Evolutionary conservation across 306 rosid genomes (phyloP).

Genomic region (Dalbergia oliveri): DNA sequence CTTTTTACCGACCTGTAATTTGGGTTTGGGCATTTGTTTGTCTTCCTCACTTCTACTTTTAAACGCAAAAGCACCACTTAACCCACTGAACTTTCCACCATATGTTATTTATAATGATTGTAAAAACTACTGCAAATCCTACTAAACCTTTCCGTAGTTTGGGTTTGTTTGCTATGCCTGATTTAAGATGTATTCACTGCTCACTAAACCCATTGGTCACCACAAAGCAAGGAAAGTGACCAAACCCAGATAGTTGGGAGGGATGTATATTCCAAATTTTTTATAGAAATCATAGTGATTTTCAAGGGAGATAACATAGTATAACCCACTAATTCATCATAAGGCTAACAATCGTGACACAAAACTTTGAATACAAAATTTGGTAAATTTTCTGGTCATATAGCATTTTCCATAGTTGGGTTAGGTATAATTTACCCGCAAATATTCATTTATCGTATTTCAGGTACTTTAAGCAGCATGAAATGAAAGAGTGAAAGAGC

Average conservation of each 20-base stretch:
- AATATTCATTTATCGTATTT: not conserved
- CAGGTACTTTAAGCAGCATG: not conserved
- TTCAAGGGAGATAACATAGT: too few relatives aligned
- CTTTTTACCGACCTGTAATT: too few relatives aligned
- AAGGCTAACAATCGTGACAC: too few relatives aligned
- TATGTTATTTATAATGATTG: not conserved
- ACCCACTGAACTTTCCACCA: not conserved
- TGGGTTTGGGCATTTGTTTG: too few relatives aligned
- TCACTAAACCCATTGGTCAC: not conserved
- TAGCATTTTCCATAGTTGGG: not conserved
- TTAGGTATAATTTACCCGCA: not conserved
- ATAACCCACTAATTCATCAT: too few relatives aligned
- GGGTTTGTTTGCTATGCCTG: conserved; percentile 22
- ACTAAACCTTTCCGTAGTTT: conserved; percentile 14
- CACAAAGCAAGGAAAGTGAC: conserved; percentile 20
- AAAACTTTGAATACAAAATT: too few relatives aligned
- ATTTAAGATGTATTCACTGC: not conserved
- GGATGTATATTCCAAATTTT: too few relatives aligned
- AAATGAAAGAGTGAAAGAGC: conserved; percentile 6
- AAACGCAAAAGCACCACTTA: too few relatives aligned
- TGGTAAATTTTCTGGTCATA: too few relatives aligned
- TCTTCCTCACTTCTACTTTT: too few relatives aligned
- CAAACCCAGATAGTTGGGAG: not conserved
- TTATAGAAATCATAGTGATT: too few relatives aligned
- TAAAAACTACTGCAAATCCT: not conserved